phyloP scores from a whole-genome alignment of 169 alveolate species.

The Plasmodium berghei region DNA sequence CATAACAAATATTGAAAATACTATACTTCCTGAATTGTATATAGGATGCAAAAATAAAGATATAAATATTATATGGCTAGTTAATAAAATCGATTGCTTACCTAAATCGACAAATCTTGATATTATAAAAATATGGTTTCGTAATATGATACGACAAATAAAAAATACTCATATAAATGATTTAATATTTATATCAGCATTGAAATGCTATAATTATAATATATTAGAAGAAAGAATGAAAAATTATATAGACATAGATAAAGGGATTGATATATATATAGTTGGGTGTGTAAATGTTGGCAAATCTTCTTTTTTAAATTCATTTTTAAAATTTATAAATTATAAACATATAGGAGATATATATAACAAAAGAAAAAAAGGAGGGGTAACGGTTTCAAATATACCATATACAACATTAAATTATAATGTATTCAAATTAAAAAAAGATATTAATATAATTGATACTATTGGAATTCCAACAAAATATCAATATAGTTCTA shows the following conservation, averaged over 20 bases:
- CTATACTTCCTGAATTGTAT: slow-evolving; percentile 90
- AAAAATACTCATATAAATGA: slow-evolving; percentile 87
- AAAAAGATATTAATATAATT: slow-evolving; percentile 86
- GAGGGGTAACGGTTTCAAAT: slow-evolving; percentile 91
- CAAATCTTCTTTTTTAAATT: slow-evolving; percentile 89
- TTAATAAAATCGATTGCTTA: slow-evolving; percentile 88
- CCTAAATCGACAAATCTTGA: slow-evolving; percentile 81
- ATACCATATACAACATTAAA: slow-evolving; percentile 91
- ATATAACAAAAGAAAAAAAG: slow-evolving; percentile 81
- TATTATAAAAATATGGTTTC: slow-evolving; percentile 87
- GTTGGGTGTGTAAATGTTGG: slow-evolving; percentile 91
- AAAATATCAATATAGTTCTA: slow-evolving; percentile 78
- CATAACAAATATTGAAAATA: slow-evolving; percentile 87
- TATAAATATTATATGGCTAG: slow-evolving; percentile 87
- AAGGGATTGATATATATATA: slow-evolving; percentile 83
- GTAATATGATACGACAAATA: slow-evolving; percentile 89
- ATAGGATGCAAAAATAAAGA: slow-evolving; percentile 87
- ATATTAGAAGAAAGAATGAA: slow-evolving; percentile 83
- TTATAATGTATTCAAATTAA: slow-evolving; percentile 87
- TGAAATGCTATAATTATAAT: slow-evolving; percentile 79
- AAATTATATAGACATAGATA: slow-evolving; percentile 77
- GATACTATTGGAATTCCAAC: slow-evolving; percentile 92
- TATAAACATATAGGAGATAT: slow-evolving; percentile 85
- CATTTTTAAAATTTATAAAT: slow-evolving; percentile 86
- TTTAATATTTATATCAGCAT: slow-evolving; percentile 83